Evolutionary conservation across 1,284 basidiomycete genomes (phyloP), one percentile per base, ranked within the genome.

Genomic region (Puccinia horiana): DNA sequence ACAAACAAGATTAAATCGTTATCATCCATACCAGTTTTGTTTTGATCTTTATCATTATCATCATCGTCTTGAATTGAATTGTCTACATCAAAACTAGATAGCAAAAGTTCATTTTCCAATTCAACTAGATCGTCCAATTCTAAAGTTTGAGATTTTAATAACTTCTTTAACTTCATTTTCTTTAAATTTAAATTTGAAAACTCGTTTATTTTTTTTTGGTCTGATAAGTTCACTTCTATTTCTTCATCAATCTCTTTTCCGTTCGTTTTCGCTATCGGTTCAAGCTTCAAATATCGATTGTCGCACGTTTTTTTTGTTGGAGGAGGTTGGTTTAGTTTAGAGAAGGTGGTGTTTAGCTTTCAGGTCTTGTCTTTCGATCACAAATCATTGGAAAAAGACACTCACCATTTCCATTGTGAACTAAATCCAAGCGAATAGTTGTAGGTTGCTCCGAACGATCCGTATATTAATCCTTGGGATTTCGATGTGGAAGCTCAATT

Each of bases 1-100:
- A 75, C 72, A 37, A 37, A 75, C 72, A 75, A 23, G n/a, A 75
- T 75, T 26, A 58, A 32, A 56, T 75, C 54, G 32, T 75, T 47
- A 4, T 40, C 65, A n/a, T 52, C 47, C 16, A 12, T 26, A 18
- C 72, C 47, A 9, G 3, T 32, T 14, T 56, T 26, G 56, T 54
- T 42, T 18, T 54, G 4, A 42, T 47, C 26, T 2, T 75, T 20
- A 35, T 29, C 18, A 12, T 52, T 37, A 35, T 32, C 42, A 56
- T 56, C n/a, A n/a, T n/a, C n/a, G n/a, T n/a, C n/a, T n/a, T n/a
- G n/a, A n/a, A n/a, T 52, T 12, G 49, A 8, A 49, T 26, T 42
- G 20, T 56, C 72, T 9, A 29, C 47, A 74, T 75, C 72, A n/a
- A 75, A 56, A 40, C 54, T 58, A 20, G 32, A 37, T 18, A 75